A percentile compares a stretch with the other conserved stretches of the same genome.
These are phyloP conservation scores for Cyclotella distinguenda DNA, from an alignment of 108 stramenopile genomes.

Conservation along the genomic window DNA sequence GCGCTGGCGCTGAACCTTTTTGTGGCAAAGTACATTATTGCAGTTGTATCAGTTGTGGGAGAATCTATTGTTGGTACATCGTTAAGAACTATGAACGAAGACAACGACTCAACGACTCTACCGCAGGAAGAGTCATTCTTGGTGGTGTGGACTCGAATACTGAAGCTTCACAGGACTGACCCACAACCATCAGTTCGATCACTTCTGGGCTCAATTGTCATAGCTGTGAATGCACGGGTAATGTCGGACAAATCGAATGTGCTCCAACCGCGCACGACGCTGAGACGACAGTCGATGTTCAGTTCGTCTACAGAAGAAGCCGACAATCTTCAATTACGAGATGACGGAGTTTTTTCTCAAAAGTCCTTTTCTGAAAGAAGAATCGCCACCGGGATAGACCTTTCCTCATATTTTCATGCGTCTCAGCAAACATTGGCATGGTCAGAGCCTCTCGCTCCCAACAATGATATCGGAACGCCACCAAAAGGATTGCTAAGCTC, in stretches of 20 bases:
- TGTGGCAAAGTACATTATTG: conserved; percentile 80
- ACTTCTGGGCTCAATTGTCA: conserved; percentile 67
- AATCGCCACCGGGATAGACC: conserved; percentile 26
- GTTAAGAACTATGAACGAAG: conserved; percentile 27
- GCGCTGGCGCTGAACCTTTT: conserved; percentile 61
- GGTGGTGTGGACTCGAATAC: conserved; percentile 71
- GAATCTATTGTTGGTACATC: conserved; percentile 26
- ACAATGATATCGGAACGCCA: conserved; percentile 25
- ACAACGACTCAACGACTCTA: conserved; percentile 24
- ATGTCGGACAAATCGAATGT: conserved; percentile 45
- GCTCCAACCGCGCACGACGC: conserved; percentile 9
- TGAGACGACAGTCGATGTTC: conserved; percentile 23
- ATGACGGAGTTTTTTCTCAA: conserved; percentile 3
- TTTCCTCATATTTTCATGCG: conserved; percentile 9
- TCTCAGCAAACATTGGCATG: conserved; percentile 6
- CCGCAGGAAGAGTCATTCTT: conserved; percentile 62
- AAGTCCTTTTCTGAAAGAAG: conserved; percentile 6
- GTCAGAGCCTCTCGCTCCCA: conserved; percentile 21
- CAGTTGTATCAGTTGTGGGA: conserved; percentile 76
- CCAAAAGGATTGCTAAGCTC: conserved; percentile 5
- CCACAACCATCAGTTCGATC: conserved; percentile 68
- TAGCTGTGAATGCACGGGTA: conserved; percentile 72
- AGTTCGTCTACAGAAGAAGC: conserved; percentile 4
- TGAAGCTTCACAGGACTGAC: conserved; percentile 66
- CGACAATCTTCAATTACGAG: not conserved